Percentiles rank a stretch among this genome's conserved stretches.
Conservation (phyloP, 441 rosid species). For the Gossypium lobatum region DNA sequence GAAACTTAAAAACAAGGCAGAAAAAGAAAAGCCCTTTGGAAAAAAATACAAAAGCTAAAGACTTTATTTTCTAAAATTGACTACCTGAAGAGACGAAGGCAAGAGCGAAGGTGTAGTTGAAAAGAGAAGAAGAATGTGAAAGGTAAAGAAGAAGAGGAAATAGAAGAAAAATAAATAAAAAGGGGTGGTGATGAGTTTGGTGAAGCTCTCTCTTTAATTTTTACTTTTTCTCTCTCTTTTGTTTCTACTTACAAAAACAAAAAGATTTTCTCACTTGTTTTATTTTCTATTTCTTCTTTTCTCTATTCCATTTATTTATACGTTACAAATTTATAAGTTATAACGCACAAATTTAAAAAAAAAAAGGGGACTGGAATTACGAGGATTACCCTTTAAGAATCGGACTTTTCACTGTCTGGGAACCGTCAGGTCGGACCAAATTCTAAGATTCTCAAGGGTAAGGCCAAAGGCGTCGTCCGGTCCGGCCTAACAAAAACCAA, state of each 20-base stretch:
- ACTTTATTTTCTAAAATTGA: background rate
- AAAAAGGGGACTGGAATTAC: slow-evolving; percentile 21
- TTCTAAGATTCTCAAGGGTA: background rate
- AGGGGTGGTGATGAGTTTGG: slow-evolving; percentile 49
- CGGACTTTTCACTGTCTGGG: background rate
- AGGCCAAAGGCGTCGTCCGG: background rate
- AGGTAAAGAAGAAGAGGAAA: slow-evolving; percentile 22
- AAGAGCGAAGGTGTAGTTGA: slow-evolving; percentile 13
- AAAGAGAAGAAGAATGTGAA: slow-evolving; percentile 11
- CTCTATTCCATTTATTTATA: background rate
- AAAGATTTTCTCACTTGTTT: background rate
- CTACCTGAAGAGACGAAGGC: slow-evolving; percentile 30
- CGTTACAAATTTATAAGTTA: slow-evolving; percentile 9
- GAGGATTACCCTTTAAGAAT: slow-evolving; percentile 16
- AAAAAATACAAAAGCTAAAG: background rate
- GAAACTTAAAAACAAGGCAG: slow-evolving; percentile 5
- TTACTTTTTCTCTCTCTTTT: slow-evolving; percentile 4
- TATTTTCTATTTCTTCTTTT: background rate
- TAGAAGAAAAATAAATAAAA: slow-evolving; percentile 24
- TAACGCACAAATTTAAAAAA: background rate
- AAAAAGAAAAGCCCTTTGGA: background rate
- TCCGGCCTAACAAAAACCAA: slow-evolving; percentile 18
- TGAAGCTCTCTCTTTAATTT: slow-evolving; percentile 30
- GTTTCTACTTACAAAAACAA: background rate
- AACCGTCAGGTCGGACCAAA: slow-evolving; percentile 13